Evolutionary conservation across 306 rosid genomes (phyloP), one percentile per base, ranked within the genome.

Genomic region (Dryas alaskensis): DNA sequence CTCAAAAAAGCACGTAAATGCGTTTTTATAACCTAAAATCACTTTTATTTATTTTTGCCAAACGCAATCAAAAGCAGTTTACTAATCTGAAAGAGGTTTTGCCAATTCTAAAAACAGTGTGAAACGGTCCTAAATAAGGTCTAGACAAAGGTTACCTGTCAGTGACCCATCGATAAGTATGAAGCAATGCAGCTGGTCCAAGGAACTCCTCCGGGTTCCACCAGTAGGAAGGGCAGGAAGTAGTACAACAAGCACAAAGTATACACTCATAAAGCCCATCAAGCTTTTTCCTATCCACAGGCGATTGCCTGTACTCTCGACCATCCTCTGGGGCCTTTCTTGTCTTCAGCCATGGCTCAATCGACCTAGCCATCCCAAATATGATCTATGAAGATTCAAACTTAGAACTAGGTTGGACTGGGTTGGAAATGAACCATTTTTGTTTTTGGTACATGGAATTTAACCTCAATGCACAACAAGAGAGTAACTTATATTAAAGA

Each of bases 211-310:
- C 83, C 3, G 79, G 89, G 37, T 85, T 85, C 85, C 87, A 82
- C 89, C 87, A 82, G 25, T 82, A 86, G 39, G 85, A 64, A 69
- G 87, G 85, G 69, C 87, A 75, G 13, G 86, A 77, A 17, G 81
- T 53, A 60, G 75, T 74, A 60, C 84, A 86, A 51, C 87, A 86
- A 67, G 85, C 87, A 65, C 87, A 82, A 7, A 86, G 10, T 59
- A 80, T 80, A 49, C 87, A 86, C 77, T 83, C 80, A n/a, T 80
- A 80, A 31, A 72, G 49, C 55, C 85, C 83, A 19, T 86, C 87
- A 4, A 80, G 73, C 81, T 64, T 86, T 72, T 80, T 80, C 50
- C 83, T 65, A 6, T 86, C 78, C 7, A 49, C 63, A 0, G 78
- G 85, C 10, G 81, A 80, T 64, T 83, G 85, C 75, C 68, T 50